A percentile compares a stretch with the other conserved stretches of the same genome.
phyloP scores from a whole-genome alignment of 768 basidiomycete species.

The Harrya chromipes region DNA sequence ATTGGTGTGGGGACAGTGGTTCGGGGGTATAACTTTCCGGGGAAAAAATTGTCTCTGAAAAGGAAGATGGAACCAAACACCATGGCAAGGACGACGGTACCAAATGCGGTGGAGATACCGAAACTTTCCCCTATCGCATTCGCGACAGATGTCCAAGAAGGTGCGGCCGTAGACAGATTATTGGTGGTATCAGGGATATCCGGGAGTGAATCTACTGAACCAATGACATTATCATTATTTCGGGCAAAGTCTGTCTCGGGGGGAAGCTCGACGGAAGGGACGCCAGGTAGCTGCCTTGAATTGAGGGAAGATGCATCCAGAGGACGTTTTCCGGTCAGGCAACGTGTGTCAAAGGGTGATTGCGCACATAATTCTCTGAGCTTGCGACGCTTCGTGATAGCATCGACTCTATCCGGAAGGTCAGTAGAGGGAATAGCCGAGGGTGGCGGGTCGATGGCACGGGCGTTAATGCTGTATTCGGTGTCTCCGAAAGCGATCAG shows the following conservation, averaged over 20 bases:
- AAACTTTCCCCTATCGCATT: slow-evolving; percentile 13
- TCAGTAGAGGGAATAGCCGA: slow-evolving; percentile 31
- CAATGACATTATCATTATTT: slow-evolving; percentile 8
- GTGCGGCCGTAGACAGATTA: slow-evolving; percentile 10
- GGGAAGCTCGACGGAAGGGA: slow-evolving; percentile 37
- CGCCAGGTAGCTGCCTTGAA: slow-evolving; percentile 60
- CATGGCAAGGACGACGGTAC: slow-evolving; percentile 23
- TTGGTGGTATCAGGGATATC: slow-evolving; percentile 16
- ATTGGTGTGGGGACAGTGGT: background rate
- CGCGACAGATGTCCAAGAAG: slow-evolving; percentile 16
- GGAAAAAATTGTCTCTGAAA: slow-evolving; percentile 20
- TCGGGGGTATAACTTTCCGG: slow-evolving; percentile 11
- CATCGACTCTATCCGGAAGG: slow-evolving; percentile 42
- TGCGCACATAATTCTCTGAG: slow-evolving; percentile 39
- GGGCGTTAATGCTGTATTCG: slow-evolving; percentile 32
- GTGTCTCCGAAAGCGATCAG: slow-evolving; percentile 70
- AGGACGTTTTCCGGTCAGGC: slow-evolving; percentile 58
- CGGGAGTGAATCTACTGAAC: slow-evolving; percentile 14
- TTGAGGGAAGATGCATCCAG: slow-evolving; percentile 48
- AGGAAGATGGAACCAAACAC: slow-evolving; percentile 24
- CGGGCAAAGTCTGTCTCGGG: slow-evolving; percentile 20
- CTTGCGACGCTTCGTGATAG: slow-evolving; percentile 43
- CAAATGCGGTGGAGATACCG: slow-evolving; percentile 13
- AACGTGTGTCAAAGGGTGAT: slow-evolving; percentile 47
- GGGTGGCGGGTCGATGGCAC: slow-evolving; percentile 36